A percentile compares a stretch with the other conserved stretches of the same genome.
phyloP scores from a whole-genome alignment of 257 asterid species.

The Przewalskia tangutica region DNA sequence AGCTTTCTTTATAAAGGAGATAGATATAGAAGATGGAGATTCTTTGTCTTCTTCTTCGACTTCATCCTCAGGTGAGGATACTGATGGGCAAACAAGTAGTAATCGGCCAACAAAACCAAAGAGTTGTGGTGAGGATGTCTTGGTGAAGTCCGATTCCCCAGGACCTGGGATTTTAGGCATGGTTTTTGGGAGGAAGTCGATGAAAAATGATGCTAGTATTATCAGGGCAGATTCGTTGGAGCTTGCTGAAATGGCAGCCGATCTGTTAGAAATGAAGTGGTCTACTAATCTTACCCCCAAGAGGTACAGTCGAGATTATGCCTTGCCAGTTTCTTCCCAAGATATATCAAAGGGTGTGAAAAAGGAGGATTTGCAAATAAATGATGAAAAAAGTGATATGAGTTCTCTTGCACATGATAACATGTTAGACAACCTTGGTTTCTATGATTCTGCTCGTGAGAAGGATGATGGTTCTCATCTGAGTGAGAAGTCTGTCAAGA shows the following conservation, averaged over 20 bases:
- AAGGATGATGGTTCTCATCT: constrained; percentile 12
- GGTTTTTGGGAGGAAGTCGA: constrained; percentile 54
- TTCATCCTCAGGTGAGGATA: constrained; percentile 60
- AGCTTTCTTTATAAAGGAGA: constrained; percentile 68
- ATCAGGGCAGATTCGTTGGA: constrained; percentile 50
- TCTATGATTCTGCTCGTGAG: background rate
- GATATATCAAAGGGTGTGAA: constrained; percentile 17
- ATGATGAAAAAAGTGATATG: constrained; percentile 4
- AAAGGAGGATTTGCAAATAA: constrained; percentile 8
- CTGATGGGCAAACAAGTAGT: constrained; percentile 22
- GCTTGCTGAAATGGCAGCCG: constrained; percentile 90
- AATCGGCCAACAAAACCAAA: constrained; percentile 19
- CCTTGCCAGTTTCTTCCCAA: constrained; percentile 17
- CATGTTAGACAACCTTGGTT: background rate
- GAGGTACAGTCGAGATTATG: constrained; percentile 17
- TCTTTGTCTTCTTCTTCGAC: constrained; percentile 22
- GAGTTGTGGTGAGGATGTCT: constrained; percentile 29
- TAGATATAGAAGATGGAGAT: constrained; percentile 40
- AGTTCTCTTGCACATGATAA: constrained; percentile 1
- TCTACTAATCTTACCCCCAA: constrained; percentile 63
- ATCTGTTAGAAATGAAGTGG: constrained; percentile 92
- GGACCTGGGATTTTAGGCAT: constrained; percentile 47
- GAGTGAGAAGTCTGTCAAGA: constrained; percentile 13
- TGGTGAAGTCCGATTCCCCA: constrained; percentile 36
- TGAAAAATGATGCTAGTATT: constrained; percentile 15